Percentiles rank a stretch among this genome's conserved stretches.
Evolutionary conservation across 345 rosid species (phyloP).

Genomic region (Barbarea vulgaris): DNA sequence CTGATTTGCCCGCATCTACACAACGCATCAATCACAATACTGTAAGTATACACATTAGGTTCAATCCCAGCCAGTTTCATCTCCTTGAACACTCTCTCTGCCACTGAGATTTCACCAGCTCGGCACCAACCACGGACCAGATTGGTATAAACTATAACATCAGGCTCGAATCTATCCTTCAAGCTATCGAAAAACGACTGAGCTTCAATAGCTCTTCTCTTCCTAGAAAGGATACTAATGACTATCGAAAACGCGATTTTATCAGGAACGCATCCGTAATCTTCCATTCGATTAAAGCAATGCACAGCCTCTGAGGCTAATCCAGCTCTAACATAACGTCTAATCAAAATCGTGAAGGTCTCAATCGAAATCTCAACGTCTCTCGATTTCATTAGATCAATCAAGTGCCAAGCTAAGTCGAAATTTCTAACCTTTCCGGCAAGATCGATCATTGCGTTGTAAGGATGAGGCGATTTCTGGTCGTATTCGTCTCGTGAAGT

Average conservation of each 20-base stretch:
- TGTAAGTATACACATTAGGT: slow-evolving; percentile 87
- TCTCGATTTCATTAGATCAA: slow-evolving; percentile 71
- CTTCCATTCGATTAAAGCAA: slow-evolving; percentile 93
- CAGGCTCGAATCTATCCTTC: slow-evolving; percentile 66
- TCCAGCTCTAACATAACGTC: slow-evolving; percentile 91
- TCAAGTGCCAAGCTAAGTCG: slow-evolving; percentile 74
- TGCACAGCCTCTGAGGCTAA: slow-evolving; percentile 86
- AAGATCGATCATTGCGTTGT: slow-evolving; percentile 85
- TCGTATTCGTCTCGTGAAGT: slow-evolving; percentile 44
- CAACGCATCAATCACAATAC: slow-evolving; percentile 78
- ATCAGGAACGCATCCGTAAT: slow-evolving; percentile 77
- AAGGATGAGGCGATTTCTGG: slow-evolving; percentile 53
- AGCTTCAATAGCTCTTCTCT: slow-evolving; percentile 80
- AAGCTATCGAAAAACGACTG: slow-evolving; percentile 72
- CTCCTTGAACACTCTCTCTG: slow-evolving; percentile 74
- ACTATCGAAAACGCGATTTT: slow-evolving; percentile 72
- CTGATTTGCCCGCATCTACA: slow-evolving; percentile 84
- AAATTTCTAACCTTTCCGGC: slow-evolving; percentile 81
- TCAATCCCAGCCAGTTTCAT: slow-evolving; percentile 71
- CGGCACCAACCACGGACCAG: slow-evolving; percentile 89
- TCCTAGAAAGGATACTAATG: slow-evolving; percentile 64
- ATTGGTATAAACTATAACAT: slow-evolving; percentile 76
- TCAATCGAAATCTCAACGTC: slow-evolving; percentile 52
- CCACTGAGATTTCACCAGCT: slow-evolving; percentile 65
- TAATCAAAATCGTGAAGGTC: slow-evolving; percentile 69